Evolutionary conservation across 2,329 filamentous ascomycete species (phyloP).

Genomic region (Alternaria triticimaculans): DNA sequence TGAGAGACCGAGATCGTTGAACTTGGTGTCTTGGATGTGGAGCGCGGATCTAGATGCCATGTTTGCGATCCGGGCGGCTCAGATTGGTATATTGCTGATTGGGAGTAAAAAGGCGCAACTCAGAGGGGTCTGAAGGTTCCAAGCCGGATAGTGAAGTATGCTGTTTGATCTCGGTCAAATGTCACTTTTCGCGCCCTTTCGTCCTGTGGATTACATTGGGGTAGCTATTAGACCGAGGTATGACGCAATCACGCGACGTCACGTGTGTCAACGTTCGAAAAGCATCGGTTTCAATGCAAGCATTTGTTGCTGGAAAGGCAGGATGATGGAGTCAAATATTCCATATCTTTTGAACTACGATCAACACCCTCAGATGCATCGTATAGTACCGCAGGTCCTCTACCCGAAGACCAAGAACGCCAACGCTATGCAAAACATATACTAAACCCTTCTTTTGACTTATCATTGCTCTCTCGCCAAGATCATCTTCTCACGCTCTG

Average conservation of each 20-base stretch:
- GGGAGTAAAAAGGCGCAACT: not conserved
- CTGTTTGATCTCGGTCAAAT: not conserved
- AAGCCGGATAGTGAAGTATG: not conserved
- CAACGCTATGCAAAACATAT: slow-evolving; percentile 41
- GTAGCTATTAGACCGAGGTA: not conserved
- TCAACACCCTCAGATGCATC: not conserved
- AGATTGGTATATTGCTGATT: not conserved
- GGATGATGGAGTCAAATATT: not conserved
- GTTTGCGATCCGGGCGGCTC: not conserved
- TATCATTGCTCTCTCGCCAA: slow-evolving; percentile 69
- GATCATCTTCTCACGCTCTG: slow-evolving; percentile 93
- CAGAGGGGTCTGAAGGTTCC: not conserved
- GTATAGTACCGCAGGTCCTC: not conserved
- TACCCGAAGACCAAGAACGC: slow-evolving; percentile 28
- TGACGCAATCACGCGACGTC: slow-evolving; percentile 17
- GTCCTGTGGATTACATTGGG: not conserved
- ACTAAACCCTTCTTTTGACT: slow-evolving; percentile 1
- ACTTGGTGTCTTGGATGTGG: slow-evolving; percentile 38
- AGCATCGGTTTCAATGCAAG: not conserved
- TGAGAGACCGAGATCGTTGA: slow-evolving; percentile 33
- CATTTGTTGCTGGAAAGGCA: not conserved
- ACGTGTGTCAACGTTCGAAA: not conserved
- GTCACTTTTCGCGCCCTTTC: not conserved
- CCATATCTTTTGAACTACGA: not conserved
- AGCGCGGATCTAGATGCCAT: slow-evolving; percentile 32